Evolutionary conservation across 2,329 filamentous ascomycete genomes (phyloP), one percentile per base, ranked within the genome.

Genomic region (Chrysoporthe puriensis): DNA sequence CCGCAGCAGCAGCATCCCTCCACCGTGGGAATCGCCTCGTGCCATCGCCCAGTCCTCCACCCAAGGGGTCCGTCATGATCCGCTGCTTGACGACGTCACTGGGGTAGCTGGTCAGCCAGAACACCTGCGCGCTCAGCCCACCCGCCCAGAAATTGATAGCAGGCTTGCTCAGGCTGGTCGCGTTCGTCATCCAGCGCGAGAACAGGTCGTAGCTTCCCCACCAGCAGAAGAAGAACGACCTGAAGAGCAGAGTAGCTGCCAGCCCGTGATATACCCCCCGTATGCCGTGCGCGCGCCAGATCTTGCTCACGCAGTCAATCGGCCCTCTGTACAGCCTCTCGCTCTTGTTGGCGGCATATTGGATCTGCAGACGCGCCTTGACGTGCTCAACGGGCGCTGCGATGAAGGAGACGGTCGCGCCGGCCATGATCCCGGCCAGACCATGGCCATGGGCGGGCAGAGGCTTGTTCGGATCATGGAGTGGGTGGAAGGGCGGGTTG

Each of bases 131-230:
- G 60, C 91, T 94, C 63, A 98, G 81, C 0, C 96, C 96, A 3
- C 96, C 96, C 0, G 96, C 95, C 95, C 95, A 98, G 82, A 99
- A 99, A 77, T 98, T 98, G 75, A 98, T 85, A 1, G 90, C 90
- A 0, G 96, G 93, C 0, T 88, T 88, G 64, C 91, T 91, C 64
- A 97, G 81, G 14, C 73, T 79, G 2, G 94, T 97, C 73, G 88
- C 83, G 21, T 86, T 79, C 65, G 86, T 83, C 76, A 98, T 82
- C 68, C 85, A 80, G 32, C 88, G 84, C 5, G 92, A 92, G 73
- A 98, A 86, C 42, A 97, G 73, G 74, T 97, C 95, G 82, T 99
- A 99, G 69, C 89, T 91, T n/a, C 90, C 90, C 96, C 96, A 99
- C 94, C 94, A 98, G 82, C 91, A 96, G 85, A 97, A 97, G 84